Percentiles rank a stretch among this genome's conserved stretches.
These are phyloP conservation scores for Hypoxylon sp. DNA, from an alignment of 2,329 filamentous ascomycete species.

Conservation along the genomic window DNA sequence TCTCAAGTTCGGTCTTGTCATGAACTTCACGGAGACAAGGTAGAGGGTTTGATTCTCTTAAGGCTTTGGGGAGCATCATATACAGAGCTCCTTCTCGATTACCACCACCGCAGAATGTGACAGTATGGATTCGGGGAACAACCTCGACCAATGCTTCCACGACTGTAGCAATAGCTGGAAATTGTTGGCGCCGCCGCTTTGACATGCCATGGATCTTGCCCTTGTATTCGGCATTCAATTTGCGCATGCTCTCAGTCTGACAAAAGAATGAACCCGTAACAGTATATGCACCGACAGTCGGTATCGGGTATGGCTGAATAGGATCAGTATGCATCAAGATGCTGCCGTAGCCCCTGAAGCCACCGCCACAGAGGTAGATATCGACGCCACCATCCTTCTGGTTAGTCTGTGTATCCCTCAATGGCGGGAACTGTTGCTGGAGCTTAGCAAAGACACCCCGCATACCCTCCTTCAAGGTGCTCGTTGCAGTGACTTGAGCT, in stretches of 20 bases:
- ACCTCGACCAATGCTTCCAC: constrained; percentile 80
- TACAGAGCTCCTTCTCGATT: constrained; percentile 88
- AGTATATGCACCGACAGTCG: constrained; percentile 84
- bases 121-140: constrained; percentile 78
- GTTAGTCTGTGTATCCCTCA: constrained; percentile 61
- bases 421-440: constrained; percentile 63
- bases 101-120: constrained; percentile 89
- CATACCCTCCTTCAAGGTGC: constrained; percentile 72
- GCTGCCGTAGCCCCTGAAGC: constrained; percentile 92
- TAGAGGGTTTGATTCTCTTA: constrained; percentile 77
- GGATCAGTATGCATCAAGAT: constrained; percentile 85
- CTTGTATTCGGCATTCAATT: constrained; percentile 64
- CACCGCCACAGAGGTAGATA: constrained; percentile 89
- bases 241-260: constrained; percentile 66
- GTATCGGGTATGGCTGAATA: constrained; percentile 84
- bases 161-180: constrained; percentile 85
- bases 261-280: constrained; percentile 74
- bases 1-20: constrained; percentile 32
- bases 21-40: constrained; percentile 53
- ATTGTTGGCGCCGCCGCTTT: constrained; percentile 82
- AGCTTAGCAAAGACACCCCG: constrained; percentile 71
- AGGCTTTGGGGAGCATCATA: constrained; percentile 71
- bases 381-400: constrained; percentile 66
- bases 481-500: constrained; percentile 63
- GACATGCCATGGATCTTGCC: constrained; percentile 83